phyloP scores from a whole-genome alignment of 1,139 yeast genomes.

The Pichia sp. region DNA sequence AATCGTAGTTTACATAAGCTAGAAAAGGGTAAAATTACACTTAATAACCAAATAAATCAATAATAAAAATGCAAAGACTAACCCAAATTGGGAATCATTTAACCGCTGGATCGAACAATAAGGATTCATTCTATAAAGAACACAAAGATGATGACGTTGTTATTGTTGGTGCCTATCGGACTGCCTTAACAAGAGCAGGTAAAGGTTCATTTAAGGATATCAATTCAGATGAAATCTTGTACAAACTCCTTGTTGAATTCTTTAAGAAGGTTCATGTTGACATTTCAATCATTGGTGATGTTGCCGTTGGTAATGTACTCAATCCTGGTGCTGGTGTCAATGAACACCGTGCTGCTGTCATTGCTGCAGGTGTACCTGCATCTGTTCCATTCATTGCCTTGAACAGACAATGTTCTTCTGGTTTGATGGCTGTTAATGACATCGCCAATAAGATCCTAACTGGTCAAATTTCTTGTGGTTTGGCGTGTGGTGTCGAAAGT shows the following conservation, averaged over 20 bases:
- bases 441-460: conserved; percentile 82
- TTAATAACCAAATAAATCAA: too few species aligned
- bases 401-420: conserved; percentile 95
- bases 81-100: not conserved
- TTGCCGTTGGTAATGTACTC: conserved; percentile 84
- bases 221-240: conserved; percentile 55
- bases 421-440: conserved; percentile 85
- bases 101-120: not conserved
- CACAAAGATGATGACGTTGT: conserved; percentile 84
- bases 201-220: conserved; percentile 53
- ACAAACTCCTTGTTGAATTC: conserved; percentile 88
- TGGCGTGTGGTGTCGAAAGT: conserved; percentile 92
- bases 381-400: conserved; percentile 75
- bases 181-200: conserved; percentile 82
- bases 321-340: conserved; percentile 91
- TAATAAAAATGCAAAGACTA: not conserved
- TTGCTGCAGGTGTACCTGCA: conserved; percentile 72
- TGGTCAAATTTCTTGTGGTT: conserved; percentile 90
- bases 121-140: not conserved
- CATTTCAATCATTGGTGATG: conserved; percentile 73
- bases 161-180: conserved; percentile 83
- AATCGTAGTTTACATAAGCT: too few species aligned
- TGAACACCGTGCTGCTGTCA: conserved; percentile 84
- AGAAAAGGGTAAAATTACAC: too few species aligned
- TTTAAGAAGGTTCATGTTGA: conserved; percentile 91